phyloP scores from a whole-genome alignment of 2,329 filamentous ascomycete species.

The Ophiostoma triangulosporum region DNA sequence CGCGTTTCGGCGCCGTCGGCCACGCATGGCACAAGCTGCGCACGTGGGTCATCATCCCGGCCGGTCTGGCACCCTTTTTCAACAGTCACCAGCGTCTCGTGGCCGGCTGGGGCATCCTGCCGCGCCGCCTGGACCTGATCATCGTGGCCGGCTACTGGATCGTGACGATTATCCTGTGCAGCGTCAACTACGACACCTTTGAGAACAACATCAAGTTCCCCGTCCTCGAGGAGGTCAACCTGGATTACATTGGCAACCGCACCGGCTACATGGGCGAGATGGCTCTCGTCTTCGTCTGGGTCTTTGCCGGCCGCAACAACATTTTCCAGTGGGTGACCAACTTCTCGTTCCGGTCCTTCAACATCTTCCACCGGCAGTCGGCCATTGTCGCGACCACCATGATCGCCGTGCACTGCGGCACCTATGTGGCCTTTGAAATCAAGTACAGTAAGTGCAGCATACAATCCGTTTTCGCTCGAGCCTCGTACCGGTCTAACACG shows the following conservation, averaged over 20 bases:
- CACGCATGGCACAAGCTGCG: neutral
- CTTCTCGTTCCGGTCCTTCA: constrained; percentile 54
- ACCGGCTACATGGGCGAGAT: constrained; percentile 13
- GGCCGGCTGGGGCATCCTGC: neutral
- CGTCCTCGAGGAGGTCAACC: neutral
- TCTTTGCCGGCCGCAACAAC: constrained; percentile 56
- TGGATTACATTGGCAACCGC: constrained; percentile 13
- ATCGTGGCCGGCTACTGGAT: constrained; percentile 10
- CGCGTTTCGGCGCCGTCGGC: neutral
- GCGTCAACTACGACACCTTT: constrained; percentile 1
- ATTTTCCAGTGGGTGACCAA: constrained; percentile 52
- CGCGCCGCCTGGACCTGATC: neutral
- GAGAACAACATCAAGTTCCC: constrained; percentile 3
- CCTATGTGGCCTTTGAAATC: constrained; percentile 30
- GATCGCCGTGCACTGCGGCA: constrained; percentile 47
- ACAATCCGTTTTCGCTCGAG: neutral
- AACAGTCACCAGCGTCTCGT: neutral
- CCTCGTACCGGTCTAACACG: neutral
- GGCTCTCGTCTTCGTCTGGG: constrained; percentile 13
- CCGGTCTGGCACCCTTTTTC: neutral
- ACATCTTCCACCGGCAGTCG: constrained; percentile 53
- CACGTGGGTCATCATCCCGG: neutral
- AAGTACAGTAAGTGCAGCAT: neutral
- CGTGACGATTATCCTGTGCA: constrained; percentile 7
- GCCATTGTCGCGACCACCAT: constrained; percentile 48